Conservation (phyloP, 2,329 filamentous ascomycete genomes). For the Stachybotrys echinatus region DNA sequence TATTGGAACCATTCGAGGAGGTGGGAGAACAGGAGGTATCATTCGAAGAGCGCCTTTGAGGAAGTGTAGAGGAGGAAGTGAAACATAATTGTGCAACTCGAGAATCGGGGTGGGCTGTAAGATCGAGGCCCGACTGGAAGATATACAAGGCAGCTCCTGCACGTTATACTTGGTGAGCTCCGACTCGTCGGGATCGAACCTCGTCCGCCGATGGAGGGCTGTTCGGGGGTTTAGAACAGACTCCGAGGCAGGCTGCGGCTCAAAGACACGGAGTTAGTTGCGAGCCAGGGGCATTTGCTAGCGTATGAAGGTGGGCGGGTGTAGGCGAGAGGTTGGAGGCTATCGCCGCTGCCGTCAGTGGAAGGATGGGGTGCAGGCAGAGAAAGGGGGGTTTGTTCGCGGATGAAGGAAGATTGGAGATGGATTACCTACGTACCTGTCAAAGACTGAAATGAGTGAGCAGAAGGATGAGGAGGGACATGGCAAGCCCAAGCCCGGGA, state of each 20-base stretch:
- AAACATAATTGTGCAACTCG: slow-evolving; percentile 31
- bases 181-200: not conserved
- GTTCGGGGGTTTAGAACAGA: not conserved
- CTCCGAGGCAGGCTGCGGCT: not conserved
- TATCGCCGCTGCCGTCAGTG: not conserved
- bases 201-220: not conserved
- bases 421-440: no score
- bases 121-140: not conserved
- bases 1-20: not conserved
- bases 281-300: not conserved
- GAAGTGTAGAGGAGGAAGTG: slow-evolving; percentile 20
- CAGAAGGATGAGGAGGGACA: no score
- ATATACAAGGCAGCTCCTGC: not conserved
- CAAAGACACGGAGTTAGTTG: not conserved
- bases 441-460: no score
- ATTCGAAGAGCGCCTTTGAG: slow-evolving; percentile 11
- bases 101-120: slow-evolving; percentile 12
- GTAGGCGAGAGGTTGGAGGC: not conserved
- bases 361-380: not conserved
- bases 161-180: not conserved
- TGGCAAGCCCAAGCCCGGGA: no score
- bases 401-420: no score
- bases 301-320: not conserved
- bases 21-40: not conserved
- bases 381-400: not conserved